Evolutionary conservation across 352 stramenopile genomes (phyloP), one percentile per base, ranked within the genome.

Genomic region (Phytophthora brassicae): DNA sequence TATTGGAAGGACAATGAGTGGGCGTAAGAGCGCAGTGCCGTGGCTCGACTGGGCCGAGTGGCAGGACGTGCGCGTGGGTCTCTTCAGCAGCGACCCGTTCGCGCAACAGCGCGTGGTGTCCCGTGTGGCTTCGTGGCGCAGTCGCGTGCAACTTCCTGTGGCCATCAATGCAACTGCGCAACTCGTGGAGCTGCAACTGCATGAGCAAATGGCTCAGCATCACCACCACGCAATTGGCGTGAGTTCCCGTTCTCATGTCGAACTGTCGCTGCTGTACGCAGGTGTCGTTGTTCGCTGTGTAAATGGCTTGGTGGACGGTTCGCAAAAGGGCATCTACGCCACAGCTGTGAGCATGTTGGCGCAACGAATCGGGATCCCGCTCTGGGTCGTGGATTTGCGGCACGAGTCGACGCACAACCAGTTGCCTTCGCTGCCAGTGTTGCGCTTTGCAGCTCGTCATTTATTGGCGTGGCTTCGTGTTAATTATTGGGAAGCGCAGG

Each of bases 391-490:
- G 23, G 92, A 97, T 50, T 60, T 98, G 61, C 86, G 94, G 23
- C 94, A 98, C 64, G 92, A 98, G 56, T 92, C 91, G 20, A 95
- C 91, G 16, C 94, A 98, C 65, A 97, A 97, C 72, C 84, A 95
- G 47, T 66, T 98, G 41, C 94, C 94, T n/a, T 89, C 88, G 35
- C 67, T 98, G 6, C 74, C 85, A 5, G 81, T 97, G 31, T 79
- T 97, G 16, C 82, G 90, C 24, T 86, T 98, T 22, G 90, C 89
- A 16, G 78, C 89, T 4, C 72, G 85, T 17, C 94, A 97, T 52
- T 65, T 97, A 45, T 70, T 97, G 35, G 77, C 87, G 33, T 98
- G 93, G 77, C 85, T 97, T 55, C 77, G 81, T 24, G 62, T 68
- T 1, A 89, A 94, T 39, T 98, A 97, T 72, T 98, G 94, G 94